These are phyloP conservation scores for Postia placenta DNA, from an alignment of 768 basidiomycete species.

Conservation along the genomic window DNA sequence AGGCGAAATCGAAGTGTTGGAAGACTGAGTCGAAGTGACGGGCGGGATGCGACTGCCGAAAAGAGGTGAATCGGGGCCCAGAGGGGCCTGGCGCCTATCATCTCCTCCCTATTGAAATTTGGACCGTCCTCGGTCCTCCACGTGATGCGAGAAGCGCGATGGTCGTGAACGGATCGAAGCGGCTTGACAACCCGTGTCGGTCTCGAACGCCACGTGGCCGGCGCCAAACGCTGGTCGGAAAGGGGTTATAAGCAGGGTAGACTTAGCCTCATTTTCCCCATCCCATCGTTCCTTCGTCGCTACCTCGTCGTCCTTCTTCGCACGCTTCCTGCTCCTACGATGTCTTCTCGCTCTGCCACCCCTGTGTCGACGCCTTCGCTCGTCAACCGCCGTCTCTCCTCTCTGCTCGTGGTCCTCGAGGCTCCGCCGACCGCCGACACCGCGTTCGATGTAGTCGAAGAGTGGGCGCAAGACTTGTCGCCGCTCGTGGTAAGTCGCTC, in stretches of 20 bases:
- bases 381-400: neutral
- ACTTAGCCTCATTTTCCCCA: neutral
- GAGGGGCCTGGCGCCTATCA: neutral
- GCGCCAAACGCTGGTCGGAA: neutral
- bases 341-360: neutral
- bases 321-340: neutral
- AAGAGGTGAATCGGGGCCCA: neutral
- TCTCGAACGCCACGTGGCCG: neutral
- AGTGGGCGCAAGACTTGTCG: neutral
- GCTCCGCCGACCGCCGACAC: no score
- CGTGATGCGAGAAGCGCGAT: neutral
- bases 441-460: neutral
- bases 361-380: neutral
- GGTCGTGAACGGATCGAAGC: neutral
- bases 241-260: neutral
- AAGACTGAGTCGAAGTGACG: neutral
- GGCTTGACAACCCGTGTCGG: neutral
- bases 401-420: neutral
- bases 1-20: neutral
- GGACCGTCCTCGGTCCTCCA: neutral
- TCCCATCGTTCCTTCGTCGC: neutral
- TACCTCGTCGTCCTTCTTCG: neutral
- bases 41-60: neutral
- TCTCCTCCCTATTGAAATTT: neutral
- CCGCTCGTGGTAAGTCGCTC: neutral